phyloP scores from a whole-genome alignment of 768 basidiomycete genomes.

The Lanmaoa pseudosensibilis region DNA sequence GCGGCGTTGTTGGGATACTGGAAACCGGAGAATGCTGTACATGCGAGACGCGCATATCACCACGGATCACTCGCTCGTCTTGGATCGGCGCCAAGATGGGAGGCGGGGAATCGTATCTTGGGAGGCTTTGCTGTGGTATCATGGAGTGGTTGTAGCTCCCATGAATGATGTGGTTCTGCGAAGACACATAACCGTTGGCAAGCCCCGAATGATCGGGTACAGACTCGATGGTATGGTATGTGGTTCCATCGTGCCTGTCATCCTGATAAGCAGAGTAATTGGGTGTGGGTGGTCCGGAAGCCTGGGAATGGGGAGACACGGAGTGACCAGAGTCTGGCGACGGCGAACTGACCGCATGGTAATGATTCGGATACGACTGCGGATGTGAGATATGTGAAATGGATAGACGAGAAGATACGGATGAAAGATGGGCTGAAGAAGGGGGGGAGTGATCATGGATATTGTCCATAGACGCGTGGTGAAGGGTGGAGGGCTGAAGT shows the following conservation, averaged over 20 bases:
- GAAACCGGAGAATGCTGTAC: slow-evolving; percentile 32
- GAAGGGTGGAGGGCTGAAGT: slow-evolving; percentile 30
- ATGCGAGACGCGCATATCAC: slow-evolving; percentile 30
- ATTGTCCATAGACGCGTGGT: slow-evolving; percentile 28
- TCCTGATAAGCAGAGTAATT: slow-evolving; percentile 48
- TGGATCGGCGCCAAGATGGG: slow-evolving; percentile 60
- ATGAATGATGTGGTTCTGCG: slow-evolving; percentile 31
- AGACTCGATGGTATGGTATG: slow-evolving; percentile 39
- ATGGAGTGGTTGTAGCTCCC: slow-evolving; percentile 23
- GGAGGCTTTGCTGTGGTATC: slow-evolving; percentile 22
- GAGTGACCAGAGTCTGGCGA: slow-evolving; percentile 56
- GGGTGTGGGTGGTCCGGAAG: slow-evolving; percentile 34
- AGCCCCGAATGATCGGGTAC: slow-evolving; percentile 31
- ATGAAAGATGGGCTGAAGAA: slow-evolving; percentile 30
- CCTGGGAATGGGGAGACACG: slow-evolving; percentile 37
- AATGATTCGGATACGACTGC: slow-evolving; percentile 42
- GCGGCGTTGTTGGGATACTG: slow-evolving; percentile 33
- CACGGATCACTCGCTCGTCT: slow-evolving; percentile 35
- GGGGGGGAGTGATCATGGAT: slow-evolving; percentile 34
- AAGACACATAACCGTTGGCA: slow-evolving; percentile 33
- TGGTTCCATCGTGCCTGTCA: slow-evolving; percentile 39
- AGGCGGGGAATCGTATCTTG: slow-evolving; percentile 52
- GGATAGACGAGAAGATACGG: slow-evolving; percentile 54
- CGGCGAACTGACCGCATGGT: slow-evolving; percentile 39
- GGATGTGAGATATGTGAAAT: slow-evolving; percentile 62